A percentile compares a stretch with the other conserved stretches of the same genome.
phyloP scores from a whole-genome alignment of 2,329 filamentous ascomycete species.

The Phialemonium atrogriseum region DNA sequence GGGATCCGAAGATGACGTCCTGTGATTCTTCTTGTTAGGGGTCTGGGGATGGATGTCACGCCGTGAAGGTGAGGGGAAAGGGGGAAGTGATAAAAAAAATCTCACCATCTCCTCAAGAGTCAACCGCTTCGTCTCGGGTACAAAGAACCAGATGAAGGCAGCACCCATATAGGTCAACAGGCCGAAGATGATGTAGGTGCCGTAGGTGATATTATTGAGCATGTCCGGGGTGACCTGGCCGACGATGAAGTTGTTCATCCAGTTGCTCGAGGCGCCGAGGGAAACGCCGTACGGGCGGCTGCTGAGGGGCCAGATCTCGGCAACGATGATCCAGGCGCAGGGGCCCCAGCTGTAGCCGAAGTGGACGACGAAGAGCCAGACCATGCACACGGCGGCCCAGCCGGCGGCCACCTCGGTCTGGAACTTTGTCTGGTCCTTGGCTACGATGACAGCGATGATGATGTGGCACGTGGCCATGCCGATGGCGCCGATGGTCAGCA shows the following conservation, averaged over 20 bases:
- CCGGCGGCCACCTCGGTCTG: conserved; percentile 49
- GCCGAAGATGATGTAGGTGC: conserved; percentile 66
- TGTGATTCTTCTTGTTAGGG: conserved; percentile 11
- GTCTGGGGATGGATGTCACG: too few species aligned
- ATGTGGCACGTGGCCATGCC: conserved; percentile 66
- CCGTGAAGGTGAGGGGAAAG: background rate
- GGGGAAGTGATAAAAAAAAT: too few species aligned
- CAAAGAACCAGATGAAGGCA: conserved; percentile 53
- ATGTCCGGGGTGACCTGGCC: conserved; percentile 64
- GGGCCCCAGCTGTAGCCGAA: conserved; percentile 73
- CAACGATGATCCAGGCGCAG: conserved; percentile 65
- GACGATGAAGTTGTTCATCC: conserved; percentile 58
- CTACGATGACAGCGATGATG: conserved; percentile 63
- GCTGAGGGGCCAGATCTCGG: conserved; percentile 66
- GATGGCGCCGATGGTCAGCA: conserved; percentile 55
- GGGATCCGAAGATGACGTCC: conserved; percentile 60
- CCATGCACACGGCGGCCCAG: conserved; percentile 60
- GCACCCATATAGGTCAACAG: conserved; percentile 55
- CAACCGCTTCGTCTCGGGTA: conserved; percentile 56
- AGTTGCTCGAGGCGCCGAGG: conserved; percentile 57
- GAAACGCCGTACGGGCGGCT: conserved; percentile 64
- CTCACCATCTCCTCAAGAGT: conserved; percentile 56
- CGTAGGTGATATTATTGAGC: conserved; percentile 55
- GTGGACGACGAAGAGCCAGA: conserved; percentile 67
- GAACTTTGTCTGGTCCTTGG: conserved; percentile 53